Base-by-base conservation (phyloP, 1,284 basidiomycete genomes). In the Puccinia triticina region DNA sequence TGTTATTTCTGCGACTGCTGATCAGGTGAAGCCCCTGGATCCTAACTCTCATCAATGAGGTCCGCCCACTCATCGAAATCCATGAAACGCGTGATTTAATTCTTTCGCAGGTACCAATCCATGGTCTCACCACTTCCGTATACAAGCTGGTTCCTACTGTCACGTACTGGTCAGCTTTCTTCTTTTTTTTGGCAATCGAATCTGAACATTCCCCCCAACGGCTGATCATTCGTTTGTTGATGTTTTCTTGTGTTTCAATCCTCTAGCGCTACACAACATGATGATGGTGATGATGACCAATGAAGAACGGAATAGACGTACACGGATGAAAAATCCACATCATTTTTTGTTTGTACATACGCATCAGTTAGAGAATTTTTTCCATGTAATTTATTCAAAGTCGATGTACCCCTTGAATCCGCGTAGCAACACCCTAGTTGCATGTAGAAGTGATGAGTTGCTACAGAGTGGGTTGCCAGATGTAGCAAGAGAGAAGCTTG, bases 91-190 rank as follows among this genome's bases (percentile, higher is more conserved):
- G n/a, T n/a, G n/a, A n/a, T n/a, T n/a, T n/a, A n/a, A n/a, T n/a
- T n/a, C 23, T 46, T 32, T 32, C 37, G 29, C 43, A 81, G 79
- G 79, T 81, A 0, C 79, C 79, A 21, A 81, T 81, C 46, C 79
- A 74, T 53, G 55, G 69, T n/a, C 71, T 81, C 0, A 81, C 71
- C 29, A 81, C 79, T 50, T 81, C 79, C 0, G 79, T 81, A n/a
- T 59, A 81, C 43, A 50, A 61, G 14, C 29, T 81, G 32, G 69
- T 72, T 18, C 67, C 79, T 32, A 72, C 67, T 26, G 67, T 72
- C 11, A 81, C 79, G 32, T 81, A 81, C 69, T 71, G 67, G 79
- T 59, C 43, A 66, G 61, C n/a, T 16, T 10, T n/a, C 34, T 64
- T 10, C 1, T 34, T 18, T 40, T 4, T 53, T 0, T 7, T 10